A percentile compares a stretch with the other conserved stretches of the same genome.
Evolutionary conservation across 169 alveolate genomes (phyloP).

Genomic region (Eimeria mitis): DNA sequence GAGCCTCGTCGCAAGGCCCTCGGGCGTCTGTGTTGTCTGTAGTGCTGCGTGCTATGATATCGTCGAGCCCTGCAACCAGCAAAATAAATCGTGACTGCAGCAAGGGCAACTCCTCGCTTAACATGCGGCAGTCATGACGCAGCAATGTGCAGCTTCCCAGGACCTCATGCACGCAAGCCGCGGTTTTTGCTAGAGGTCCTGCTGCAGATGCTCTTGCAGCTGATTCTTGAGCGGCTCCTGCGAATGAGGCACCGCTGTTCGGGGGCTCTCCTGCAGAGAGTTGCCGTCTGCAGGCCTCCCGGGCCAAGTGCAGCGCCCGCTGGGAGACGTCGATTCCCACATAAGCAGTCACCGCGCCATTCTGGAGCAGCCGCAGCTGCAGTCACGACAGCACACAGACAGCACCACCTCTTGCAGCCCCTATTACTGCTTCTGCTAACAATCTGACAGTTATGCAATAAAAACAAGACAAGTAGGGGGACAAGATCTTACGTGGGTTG

Average conservation of each 20-base stretch:
- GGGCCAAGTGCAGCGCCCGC: conserved; percentile 33
- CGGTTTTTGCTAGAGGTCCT: conserved; percentile 2
- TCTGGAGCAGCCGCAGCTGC: conserved; percentile 45
- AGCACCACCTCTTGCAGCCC: neutral
- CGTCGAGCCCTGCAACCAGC: conserved; percentile 58
- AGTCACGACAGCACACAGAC: neutral
- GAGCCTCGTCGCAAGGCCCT: conserved; percentile 45
- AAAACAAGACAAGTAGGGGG: neutral
- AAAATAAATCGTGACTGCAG: conserved; percentile 28
- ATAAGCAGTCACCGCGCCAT: conserved; percentile 12
- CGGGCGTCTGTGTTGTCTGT: conserved; percentile 56
- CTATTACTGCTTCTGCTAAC: neutral
- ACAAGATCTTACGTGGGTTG: conserved; percentile 12
- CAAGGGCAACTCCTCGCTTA: conserved; percentile 44
- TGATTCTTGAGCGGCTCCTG: neutral
- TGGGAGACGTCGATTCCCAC: conserved; percentile 57
- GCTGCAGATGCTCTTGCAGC: neutral
- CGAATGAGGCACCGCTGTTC: neutral
- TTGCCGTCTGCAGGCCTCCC: conserved; percentile 56
- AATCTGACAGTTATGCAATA: neutral
- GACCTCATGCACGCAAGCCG: conserved; percentile 26
- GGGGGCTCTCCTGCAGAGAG: neutral
- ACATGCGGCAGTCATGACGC: conserved; percentile 42
- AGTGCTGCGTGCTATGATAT: conserved; percentile 46
- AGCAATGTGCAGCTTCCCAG: conserved; percentile 22